Evolutionary conservation across 1,139 yeast genomes (phyloP).

Genomic region (Sugiyamaella xylanicola): DNA sequence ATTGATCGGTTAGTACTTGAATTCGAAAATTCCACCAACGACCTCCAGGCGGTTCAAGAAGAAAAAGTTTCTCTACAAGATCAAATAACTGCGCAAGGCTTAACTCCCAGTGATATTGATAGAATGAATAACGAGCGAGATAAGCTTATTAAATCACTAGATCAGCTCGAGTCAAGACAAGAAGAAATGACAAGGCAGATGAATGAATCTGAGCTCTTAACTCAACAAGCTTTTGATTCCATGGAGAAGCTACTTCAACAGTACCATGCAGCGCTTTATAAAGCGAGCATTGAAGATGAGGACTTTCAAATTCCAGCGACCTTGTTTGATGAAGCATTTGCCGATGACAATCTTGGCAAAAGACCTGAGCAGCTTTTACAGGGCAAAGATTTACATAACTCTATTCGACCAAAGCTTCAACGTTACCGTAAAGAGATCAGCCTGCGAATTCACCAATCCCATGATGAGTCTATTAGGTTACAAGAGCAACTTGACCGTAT

Average conservation of each 20-base stretch:
- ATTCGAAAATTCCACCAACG: constrained; percentile 51
- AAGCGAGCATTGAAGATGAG: constrained; percentile 43
- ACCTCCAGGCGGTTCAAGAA: constrained; percentile 48
- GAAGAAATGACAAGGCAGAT: constrained; percentile 45
- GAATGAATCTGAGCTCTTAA: constrained; percentile 51
- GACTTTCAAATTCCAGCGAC: constrained; percentile 38
- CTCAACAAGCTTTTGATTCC: constrained; percentile 53
- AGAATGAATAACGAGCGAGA: constrained; percentile 63
- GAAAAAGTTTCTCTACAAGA: constrained; percentile 53
- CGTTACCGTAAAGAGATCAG: constrained; percentile 54
- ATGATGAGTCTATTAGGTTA: constrained; percentile 60
- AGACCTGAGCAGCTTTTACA: constrained; percentile 46
- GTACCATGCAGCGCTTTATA: constrained; percentile 58
- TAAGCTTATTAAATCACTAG: constrained; percentile 58
- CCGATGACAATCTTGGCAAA: constrained; percentile 47
- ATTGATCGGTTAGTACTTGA: constrained; percentile 59
- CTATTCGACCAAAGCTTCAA: constrained; percentile 46
- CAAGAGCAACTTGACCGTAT: constrained; percentile 63
- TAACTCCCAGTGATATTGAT: constrained; percentile 64
- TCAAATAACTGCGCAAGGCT: constrained; percentile 56
- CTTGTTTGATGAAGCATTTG: constrained; percentile 38
- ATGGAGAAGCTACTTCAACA: constrained; percentile 55
- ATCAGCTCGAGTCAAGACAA: constrained; percentile 50
- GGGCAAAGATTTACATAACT: constrained; percentile 40
- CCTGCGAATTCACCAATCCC: constrained; percentile 53